Evolutionary conservation across 176 grass and related monocot genomes (phyloP).

Genomic region (Tillandsia fasciculata): DNA sequence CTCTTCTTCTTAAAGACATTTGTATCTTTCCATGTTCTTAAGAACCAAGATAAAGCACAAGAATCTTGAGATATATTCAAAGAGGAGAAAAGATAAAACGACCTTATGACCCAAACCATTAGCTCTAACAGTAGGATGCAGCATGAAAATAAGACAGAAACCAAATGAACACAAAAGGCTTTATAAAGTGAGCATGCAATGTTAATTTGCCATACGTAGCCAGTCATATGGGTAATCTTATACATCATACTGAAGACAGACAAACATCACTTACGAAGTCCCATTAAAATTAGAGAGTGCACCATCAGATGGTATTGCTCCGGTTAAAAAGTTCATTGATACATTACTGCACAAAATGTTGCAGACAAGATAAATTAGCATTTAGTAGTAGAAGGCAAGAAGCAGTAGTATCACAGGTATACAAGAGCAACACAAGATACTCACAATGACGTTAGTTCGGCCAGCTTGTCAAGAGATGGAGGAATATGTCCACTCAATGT

Average conservation of each 20-base stretch:
- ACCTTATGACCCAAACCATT: not conserved
- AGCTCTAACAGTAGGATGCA: not conserved
- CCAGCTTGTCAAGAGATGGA: slow-evolving; percentile 68
- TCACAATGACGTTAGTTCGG: slow-evolving; percentile 83
- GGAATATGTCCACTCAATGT: slow-evolving; percentile 86
- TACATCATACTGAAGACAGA: slow-evolving; percentile 13
- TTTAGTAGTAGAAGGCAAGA: not conserved
- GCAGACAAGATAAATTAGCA: not conserved
- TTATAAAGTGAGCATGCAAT: too few species aligned
- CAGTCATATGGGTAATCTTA: too few species aligned
- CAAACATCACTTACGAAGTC: slow-evolving; percentile 67
- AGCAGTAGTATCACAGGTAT: not conserved
- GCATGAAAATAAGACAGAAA: not conserved
- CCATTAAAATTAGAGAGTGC: slow-evolving; percentile 72
- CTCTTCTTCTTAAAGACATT: too few species aligned
- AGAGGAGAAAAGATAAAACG: too few species aligned
- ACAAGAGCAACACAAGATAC: slow-evolving; percentile 17
- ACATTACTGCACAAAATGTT: slow-evolving; percentile 59
- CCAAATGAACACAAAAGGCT: not conserved
- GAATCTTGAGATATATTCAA: too few species aligned
- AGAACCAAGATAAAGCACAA: too few species aligned
- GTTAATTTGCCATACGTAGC: too few species aligned
- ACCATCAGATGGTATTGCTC: slow-evolving; percentile 67
- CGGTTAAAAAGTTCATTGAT: slow-evolving; percentile 96
- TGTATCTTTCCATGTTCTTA: too few species aligned